Base-by-base conservation (phyloP, 768 basidiomycete genomes). In the Daedaleopsis sinensis region DNA sequence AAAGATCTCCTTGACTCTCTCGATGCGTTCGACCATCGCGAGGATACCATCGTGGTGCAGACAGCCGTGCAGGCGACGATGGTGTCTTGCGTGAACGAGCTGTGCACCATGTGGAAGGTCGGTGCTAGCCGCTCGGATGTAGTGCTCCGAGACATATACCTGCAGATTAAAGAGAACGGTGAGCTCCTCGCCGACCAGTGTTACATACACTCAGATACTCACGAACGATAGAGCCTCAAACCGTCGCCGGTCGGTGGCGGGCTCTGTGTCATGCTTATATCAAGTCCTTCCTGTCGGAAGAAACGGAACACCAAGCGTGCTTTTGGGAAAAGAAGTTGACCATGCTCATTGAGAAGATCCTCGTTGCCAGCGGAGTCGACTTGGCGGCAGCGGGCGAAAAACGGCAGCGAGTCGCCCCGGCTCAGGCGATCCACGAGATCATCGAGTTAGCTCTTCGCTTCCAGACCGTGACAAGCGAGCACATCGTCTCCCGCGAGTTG, bases 71-170 rank as follows among this genome's bases (percentile, higher is more conserved):
- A 65, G 37, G 54, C 49, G 5, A 18, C 18, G 13, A 53, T 60
- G 21, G 46, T 51, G 3, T 18, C 21, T 6, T 57, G 19, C 24
- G 13, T 38, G 6, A 7, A n/a, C 1, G 24, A 48, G 63, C 0
- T 57, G 11, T 62, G 57, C 12, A 35, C 46, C 5, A 54, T 55
- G 15, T 67, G 67, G 67, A 55, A 63, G 39, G 55, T 63, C 43
- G 23, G 27, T 15, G 38, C 15, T 1, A 15, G 15, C 16, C 1
- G 7, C 13, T 21, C 27, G 27, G 27, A 10, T 8, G 12, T 6
- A 13, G 12, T 6, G 7, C 24, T 58, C 48, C 15, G 39, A 24
- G 8, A 32, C 6, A 23, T 66, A 15, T 63, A 63, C 43, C n/a
- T 0, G 8, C 21, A 10, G 1, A 59, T 66, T 3, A 59, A 35